Evolutionary conservation across 2,329 filamentous ascomycete species (phyloP), one percentile per base, ranked within the genome.

Genomic region (Ophiostoma australiae): DNA sequence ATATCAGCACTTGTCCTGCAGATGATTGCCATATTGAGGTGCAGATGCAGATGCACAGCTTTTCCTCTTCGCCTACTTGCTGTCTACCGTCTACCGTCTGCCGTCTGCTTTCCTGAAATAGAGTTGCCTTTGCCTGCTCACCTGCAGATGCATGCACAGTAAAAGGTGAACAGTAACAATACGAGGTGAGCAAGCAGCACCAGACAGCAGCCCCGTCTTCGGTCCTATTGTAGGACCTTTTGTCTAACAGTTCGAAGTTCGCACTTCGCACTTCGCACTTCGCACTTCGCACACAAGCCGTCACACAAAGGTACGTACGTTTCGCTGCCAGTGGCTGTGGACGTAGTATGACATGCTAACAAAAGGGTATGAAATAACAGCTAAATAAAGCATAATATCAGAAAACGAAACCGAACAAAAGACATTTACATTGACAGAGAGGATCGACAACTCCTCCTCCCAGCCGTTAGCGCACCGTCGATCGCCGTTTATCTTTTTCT

Each of bases 91-190:
- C 15, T 3, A 41, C 39, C 15, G 1, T 41, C 11, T 13, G 10
- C 39, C 15, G 27, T 31, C 27, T 31, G 27, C 11, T 15, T 2
- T 13, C 5, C n/a, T 3, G 17, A 20, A 48, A 8, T 41, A 41
- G 39, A 41, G 44, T 52, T 52, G 44, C 52, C 52, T 58, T n/a
- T 58, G n/a, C 52, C 52, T 58, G 52, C 23, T 58, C 52, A 58
- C 52, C 52, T 58, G 52, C 52, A 58, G n/a, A 58, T 27, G 2
- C n/a, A 58, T 31, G 52, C n/a, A 58, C 52, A n/a, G 52, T 58
- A n/a, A 27, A 55, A 58, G 52, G 52, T 58, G 52, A 58, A n/a
- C 52, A 58, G 52, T 58, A 23, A 58, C 23, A 58, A 58, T 58
- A 15, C 52, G 52, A 58, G 52, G 52, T 58, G 52, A 58, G 23